Evolutionary conservation across 345 rosid species (phyloP), one percentile per base, ranked within the genome.

Genomic region (Raphanus sativus): DNA sequence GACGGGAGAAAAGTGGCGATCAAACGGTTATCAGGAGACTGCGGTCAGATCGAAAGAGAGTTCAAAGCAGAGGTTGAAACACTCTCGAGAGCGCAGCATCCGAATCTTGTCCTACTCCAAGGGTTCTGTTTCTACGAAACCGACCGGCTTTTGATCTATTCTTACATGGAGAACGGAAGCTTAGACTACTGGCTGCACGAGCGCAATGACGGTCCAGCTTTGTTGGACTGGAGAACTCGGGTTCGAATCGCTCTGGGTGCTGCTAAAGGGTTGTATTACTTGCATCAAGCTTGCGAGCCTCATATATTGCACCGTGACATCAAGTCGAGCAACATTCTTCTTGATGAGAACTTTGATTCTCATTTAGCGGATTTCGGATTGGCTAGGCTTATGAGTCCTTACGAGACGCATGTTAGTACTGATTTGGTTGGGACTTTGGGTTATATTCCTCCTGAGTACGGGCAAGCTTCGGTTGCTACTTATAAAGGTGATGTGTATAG

Each of bases 301-400:
- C 94, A 86, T 78, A 92, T 92, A 62, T 83, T 92, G 40, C 98
- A 92, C 70, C 89, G 96, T 1, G 98, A 92, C 72, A 85, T 92
- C 3, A 92, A 92, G 69, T 90, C 98, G 0, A 92, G 98, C 65
- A 92, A 92, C 73, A 92, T 92, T 70, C 96, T 92, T 54, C 75
- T 92, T 0, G 89, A 92, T 55, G 89, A 81, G 83, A 85, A 90
- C 24, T 92, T 92, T 36, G 86, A 83, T 17, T 90, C 98, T 10
- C 98, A 92, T 71, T 81, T 92, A 69, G 98, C 98, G 0, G 98
- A 92, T 85, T 92, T 92, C 54, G 98, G 98, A 77, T 91, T 92
- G 0, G 94, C 98, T 2, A 84, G 98, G 81, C 86, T 90, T 60
- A 70, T 92, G 74, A 80, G 75, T 61, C 94, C 98, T 26, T 85